Percentiles rank a stretch among this genome's conserved stretches.
Evolutionary conservation across 768 basidiomycete species (phyloP).

Genomic region (Boletus rex-veris): DNA sequence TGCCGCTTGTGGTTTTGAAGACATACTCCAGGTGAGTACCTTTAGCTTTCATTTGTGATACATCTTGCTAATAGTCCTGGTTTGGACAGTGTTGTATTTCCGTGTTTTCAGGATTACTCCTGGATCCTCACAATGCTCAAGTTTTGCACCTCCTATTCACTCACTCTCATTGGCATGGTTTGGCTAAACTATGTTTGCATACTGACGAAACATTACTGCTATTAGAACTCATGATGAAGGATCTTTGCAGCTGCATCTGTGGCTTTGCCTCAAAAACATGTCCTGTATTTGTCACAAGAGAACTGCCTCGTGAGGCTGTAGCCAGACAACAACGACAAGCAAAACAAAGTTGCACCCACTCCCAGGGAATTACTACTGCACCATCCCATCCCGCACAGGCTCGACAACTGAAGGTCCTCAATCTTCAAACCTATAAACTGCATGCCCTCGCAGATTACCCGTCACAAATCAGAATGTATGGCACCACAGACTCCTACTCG

Average conservation of each 20-base stretch:
- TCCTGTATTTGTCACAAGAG: neutral
- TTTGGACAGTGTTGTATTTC: neutral
- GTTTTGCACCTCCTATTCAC: neutral
- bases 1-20: too few species aligned
- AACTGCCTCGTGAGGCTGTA: neutral
- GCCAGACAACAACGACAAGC: neutral
- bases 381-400: too few species aligned
- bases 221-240: neutral
- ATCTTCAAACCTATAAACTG: neutral
- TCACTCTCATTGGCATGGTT: neutral
- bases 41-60: too few species aligned
- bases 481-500: neutral
- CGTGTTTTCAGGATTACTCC: neutral
- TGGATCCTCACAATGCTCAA: neutral
- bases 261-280: neutral
- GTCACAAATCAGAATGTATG: neutral
- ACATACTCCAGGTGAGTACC: too few species aligned
- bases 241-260: neutral
- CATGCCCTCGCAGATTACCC: neutral
- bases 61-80: too few species aligned
- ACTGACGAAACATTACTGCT: neutral
- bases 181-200: neutral
- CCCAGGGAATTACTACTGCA: too few species aligned
- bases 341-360: neutral
- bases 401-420: neutral